These are phyloP conservation scores for Flaveria bidentis DNA, from an alignment of 129 eudicot species.

Conservation along the genomic window DNA sequence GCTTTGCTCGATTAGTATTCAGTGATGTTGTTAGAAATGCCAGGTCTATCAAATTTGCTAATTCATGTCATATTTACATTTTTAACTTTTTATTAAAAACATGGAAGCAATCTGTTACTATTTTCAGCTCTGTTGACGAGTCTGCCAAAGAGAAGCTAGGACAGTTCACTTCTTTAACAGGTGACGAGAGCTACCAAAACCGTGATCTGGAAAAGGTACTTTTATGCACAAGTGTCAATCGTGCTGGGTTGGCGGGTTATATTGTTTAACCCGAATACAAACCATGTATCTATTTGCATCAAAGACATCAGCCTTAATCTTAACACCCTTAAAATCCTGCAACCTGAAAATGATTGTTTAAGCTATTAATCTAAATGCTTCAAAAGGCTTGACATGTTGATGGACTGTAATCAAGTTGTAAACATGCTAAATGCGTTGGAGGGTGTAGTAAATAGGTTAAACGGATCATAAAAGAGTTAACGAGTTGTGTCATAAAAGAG, in stretches of 20 bases:
- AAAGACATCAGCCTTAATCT: neutral
- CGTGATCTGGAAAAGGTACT: slow-evolving; percentile 91
- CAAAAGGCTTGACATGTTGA: neutral
- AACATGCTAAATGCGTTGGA: neutral
- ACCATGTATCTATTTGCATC: neutral
- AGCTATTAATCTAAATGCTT: neutral
- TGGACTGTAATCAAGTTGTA: neutral
- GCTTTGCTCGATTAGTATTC: slow-evolving; percentile 80
- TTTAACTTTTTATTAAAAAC: neutral
- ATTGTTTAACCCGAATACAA: neutral
- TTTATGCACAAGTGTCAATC: neutral
- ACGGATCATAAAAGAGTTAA: neutral
- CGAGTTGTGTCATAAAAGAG: neutral
- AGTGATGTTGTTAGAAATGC: slow-evolving; percentile 75
- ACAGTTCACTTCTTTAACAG: slow-evolving; percentile 60
- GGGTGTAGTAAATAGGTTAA: neutral
- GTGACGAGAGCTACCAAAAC: slow-evolving; percentile 77
- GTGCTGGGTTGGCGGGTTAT: neutral
- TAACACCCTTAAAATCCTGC: neutral
- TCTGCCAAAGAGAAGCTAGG: slow-evolving; percentile 76
- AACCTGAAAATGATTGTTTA: neutral
- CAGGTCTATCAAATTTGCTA: slow-evolving; percentile 44
- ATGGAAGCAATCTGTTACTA: neutral
- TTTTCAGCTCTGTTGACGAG: slow-evolving; percentile 66
- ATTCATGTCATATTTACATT: slow-evolving; percentile 3